These are phyloP conservation scores for Hibiscus syriacus DNA, from an alignment of 345 rosid genomes.

Conservation along the genomic window DNA sequence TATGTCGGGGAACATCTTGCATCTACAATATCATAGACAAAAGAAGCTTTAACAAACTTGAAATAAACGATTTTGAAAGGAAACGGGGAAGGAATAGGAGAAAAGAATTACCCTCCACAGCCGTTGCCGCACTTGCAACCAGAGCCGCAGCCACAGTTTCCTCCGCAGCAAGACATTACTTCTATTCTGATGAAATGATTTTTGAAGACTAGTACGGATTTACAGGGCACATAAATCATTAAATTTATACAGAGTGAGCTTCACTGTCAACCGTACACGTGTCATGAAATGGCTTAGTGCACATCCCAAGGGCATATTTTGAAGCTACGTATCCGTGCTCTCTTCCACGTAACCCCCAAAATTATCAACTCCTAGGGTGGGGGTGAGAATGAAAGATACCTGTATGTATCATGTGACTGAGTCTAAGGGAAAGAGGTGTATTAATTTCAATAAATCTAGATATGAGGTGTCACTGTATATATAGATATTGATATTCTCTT, in stretches of 20 bases:
- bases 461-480: too few species aligned
- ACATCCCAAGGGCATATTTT: too few species aligned
- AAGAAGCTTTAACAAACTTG: not conserved
- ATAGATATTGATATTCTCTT: too few species aligned
- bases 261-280: not conserved
- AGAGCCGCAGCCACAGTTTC: constrained; percentile 54
- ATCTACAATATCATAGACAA: constrained; percentile 24
- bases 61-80: not conserved
- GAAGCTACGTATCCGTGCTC: too few species aligned
- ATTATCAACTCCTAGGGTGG: too few species aligned
- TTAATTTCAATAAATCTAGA: too few species aligned
- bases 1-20: constrained; percentile 56
- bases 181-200: too few species aligned
- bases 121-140: constrained; percentile 53
- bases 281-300: not conserved
- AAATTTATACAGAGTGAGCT: not conserved
- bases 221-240: not conserved
- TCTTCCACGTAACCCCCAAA: too few species aligned
- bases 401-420: too few species aligned
- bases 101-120: constrained; percentile 39
- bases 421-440: too few species aligned
- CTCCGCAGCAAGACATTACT: constrained; percentile 61
- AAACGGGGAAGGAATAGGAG: not conserved
- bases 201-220: not conserved
- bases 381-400: too few species aligned